Evolutionary conservation across 1,284 basidiomycete genomes (phyloP).

Genomic region (Chiua sp.): DNA sequence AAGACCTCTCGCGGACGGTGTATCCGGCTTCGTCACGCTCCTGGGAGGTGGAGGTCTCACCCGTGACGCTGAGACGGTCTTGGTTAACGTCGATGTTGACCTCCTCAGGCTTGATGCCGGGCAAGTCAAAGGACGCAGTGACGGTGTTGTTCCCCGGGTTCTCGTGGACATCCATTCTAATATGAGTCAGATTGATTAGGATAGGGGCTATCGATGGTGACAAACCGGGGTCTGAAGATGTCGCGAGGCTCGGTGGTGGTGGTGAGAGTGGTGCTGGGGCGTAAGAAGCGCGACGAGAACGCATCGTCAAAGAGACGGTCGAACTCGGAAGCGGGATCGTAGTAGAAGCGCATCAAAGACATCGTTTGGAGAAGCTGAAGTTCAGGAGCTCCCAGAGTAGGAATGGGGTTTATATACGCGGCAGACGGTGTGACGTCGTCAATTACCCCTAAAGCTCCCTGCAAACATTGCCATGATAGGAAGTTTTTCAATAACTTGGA

Average conservation of each 20-base stretch:
- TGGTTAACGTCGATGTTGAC: slow-evolving; percentile 49
- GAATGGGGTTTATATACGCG: too few species aligned
- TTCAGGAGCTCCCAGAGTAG: neutral
- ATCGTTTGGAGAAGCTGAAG: slow-evolving; percentile 6
- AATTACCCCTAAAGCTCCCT: neutral
- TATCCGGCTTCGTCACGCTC: slow-evolving; percentile 50
- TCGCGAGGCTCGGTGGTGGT: slow-evolving; percentile 13
- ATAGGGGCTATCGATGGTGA: neutral
- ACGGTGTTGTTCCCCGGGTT: slow-evolving; percentile 44
- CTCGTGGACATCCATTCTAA: slow-evolving; percentile 55
- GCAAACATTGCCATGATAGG: too few species aligned
- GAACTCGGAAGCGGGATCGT: slow-evolving; percentile 57
- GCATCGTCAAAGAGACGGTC: slow-evolving; percentile 57
- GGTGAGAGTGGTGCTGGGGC: slow-evolving; percentile 5
- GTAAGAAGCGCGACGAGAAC: slow-evolving; percentile 38
- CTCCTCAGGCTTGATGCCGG: slow-evolving; percentile 49
- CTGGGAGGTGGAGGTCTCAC: slow-evolving; percentile 41
- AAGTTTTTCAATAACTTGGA: too few species aligned
- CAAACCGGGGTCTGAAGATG: slow-evolving; percentile 33
- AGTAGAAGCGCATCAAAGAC: slow-evolving; percentile 44
- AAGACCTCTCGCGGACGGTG: slow-evolving; percentile 54
- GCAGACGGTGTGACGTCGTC: neutral
- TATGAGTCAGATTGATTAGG: neutral
- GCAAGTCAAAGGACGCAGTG: slow-evolving; percentile 55
- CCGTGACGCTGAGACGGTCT: slow-evolving; percentile 50